phyloP scores from a whole-genome alignment of 192 early-diverging fungal species.

The Blastocladiella britannica region DNA sequence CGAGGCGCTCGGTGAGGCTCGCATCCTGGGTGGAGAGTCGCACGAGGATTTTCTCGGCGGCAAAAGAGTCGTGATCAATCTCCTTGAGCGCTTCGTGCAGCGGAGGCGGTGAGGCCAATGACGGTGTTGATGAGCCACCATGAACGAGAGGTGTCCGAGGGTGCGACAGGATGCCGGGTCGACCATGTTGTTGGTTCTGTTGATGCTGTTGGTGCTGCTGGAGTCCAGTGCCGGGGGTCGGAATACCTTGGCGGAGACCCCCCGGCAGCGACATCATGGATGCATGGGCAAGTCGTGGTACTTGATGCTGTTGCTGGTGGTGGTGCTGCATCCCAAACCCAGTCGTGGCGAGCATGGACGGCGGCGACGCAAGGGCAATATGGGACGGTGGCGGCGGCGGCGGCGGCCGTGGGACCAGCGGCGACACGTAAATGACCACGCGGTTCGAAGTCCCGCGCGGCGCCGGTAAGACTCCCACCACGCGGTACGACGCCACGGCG shows the following conservation, averaged over 20 bases:
- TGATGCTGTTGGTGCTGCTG: too few species aligned
- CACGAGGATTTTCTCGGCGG: background rate
- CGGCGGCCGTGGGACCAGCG: background rate
- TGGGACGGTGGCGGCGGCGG: background rate
- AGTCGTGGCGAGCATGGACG: background rate
- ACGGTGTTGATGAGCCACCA: background rate
- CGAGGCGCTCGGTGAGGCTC: background rate
- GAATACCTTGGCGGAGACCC: too few species aligned
- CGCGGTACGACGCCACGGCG: background rate
- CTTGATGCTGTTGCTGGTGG: background rate
- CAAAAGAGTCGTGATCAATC: background rate
- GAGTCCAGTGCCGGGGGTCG: too few species aligned
- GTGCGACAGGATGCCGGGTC: background rate
- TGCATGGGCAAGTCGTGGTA: background rate
- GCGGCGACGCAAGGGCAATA: background rate
- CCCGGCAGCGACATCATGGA: background rate
- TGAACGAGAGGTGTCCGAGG: background rate
- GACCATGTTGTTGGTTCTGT: background rate
- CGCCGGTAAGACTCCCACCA: background rate
- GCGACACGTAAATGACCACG: background rate
- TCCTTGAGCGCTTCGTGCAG: background rate
- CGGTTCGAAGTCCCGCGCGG: background rate
- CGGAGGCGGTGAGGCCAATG: background rate
- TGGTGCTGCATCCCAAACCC: background rate
- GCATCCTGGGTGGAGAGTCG: background rate